Evolutionary conservation across 768 basidiomycete species (phyloP), one percentile per base, ranked within the genome.

Genomic region (Tulasnella sp.): DNA sequence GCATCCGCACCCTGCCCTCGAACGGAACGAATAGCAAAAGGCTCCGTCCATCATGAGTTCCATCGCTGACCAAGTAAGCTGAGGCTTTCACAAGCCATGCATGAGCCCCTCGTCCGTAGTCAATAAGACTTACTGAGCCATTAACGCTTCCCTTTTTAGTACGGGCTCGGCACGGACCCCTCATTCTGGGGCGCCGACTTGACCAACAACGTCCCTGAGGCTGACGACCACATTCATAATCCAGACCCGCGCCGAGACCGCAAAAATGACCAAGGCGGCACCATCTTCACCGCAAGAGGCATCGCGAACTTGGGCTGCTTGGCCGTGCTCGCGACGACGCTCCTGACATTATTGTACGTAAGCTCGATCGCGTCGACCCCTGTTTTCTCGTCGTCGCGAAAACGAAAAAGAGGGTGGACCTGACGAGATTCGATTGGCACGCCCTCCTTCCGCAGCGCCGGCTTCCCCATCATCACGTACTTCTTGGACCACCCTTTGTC

Each of bases 381-480:
- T n/a, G n/a, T n/a, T n/a, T n/a, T n/a, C 1, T 6, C 16, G 22
- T 39, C 26, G 2, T 14, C 36, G 67, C 8, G 8, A 59, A 59
- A 59, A 2, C 1, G 26, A 59, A 59, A 59, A 59, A 59, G 26
- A 59, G 52, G 12, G 52, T n/a, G n/a, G 1, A n/a, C 52, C 52
- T 59, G 52, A 59, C 52, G 26, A 59, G 52, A 59, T 11, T 59
- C 52, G 52, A 59, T 59, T 59, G 26, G 52, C 52, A 12, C n/a
- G n/a, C n/a, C n/a, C n/a, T n/a, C 22, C 52, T 11, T 59, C 26
- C 52, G 52, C 44, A 72, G 34, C 74, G 90, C 89, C 22, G 94
- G 90, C 40, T 97, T 92, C 77, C 96, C 96, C 16, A 88, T 97
- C 77, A 86, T 94, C 72, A 82, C 84, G 66, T 86, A 75, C 67